phyloP scores from a whole-genome alignment of 257 asterid genomes.

The Forsythia suspensa region DNA sequence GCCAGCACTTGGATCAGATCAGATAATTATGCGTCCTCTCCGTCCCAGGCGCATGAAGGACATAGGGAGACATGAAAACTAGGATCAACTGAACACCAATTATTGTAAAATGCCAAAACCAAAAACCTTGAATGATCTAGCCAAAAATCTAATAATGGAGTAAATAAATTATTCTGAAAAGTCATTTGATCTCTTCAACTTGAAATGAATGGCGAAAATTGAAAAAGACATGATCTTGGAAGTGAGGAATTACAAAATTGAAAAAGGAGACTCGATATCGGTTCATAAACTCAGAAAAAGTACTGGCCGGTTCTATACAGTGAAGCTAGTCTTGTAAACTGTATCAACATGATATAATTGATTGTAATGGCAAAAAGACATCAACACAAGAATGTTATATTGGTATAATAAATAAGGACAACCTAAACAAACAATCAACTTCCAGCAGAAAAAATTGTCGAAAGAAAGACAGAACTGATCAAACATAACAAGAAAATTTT shows the following conservation, averaged over 20 bases:
- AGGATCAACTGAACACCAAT: neutral
- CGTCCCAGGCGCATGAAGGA: neutral
- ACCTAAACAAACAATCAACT: neutral
- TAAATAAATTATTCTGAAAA: neutral
- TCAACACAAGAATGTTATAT: neutral
- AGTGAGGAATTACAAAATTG: neutral
- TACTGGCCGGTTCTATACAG: too few species aligned
- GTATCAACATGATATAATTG: neutral
- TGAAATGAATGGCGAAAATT: neutral
- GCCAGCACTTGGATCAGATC: neutral
- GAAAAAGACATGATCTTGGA: neutral
- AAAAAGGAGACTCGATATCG: neutral
- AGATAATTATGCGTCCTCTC: neutral
- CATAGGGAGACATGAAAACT: neutral
- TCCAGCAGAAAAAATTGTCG: neutral
- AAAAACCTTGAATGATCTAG: neutral
- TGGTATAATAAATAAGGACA: neutral
- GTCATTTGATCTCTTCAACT: too few species aligned
- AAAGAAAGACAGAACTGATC: too few species aligned
- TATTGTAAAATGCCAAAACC: neutral
- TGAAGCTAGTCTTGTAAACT: too few species aligned
- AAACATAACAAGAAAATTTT: neutral
- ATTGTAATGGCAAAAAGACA: neutral
- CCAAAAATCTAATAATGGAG: neutral
- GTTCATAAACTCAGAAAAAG: too few species aligned